Conservation (phyloP, 2,329 filamentous ascomycete genomes). For the Sordariomycetes sp. region DNA sequence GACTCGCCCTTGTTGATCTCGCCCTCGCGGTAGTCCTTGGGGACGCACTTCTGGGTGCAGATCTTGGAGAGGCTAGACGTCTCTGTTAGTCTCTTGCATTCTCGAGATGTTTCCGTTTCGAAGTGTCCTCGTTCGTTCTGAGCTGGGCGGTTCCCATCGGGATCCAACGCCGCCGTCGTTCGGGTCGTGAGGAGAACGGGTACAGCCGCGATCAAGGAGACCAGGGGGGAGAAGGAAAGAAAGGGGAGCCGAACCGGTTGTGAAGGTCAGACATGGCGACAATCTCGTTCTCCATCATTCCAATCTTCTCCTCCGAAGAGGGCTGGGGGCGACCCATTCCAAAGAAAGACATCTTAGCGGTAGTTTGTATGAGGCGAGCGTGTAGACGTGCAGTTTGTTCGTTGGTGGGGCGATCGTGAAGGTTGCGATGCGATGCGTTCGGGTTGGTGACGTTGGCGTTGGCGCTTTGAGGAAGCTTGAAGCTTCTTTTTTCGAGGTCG, state of each 20-base stretch:
- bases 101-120: not conserved
- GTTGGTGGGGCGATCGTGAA: not conserved
- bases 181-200: too few relatives aligned
- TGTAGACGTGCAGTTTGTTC: too few relatives aligned
- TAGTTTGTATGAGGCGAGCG: not conserved
- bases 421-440: not conserved
- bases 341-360: constrained; percentile 26
- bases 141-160: not conserved
- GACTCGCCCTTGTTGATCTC: constrained; percentile 98
- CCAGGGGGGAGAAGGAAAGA: not conserved
- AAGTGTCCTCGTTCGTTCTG: not conserved
- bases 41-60: constrained; percentile 90
- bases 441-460: not conserved
- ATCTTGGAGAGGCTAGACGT: constrained; percentile 72
- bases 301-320: constrained; percentile 93
- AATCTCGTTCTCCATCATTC: constrained; percentile 90
- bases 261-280: constrained; percentile 98
- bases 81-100: not conserved
- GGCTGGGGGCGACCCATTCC: constrained; percentile 58
- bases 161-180: not conserved
- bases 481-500: not conserved
- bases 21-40: constrained; percentile 81
- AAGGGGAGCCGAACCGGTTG: constrained; percentile 55
- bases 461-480: not conserved
- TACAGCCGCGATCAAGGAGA: too few relatives aligned